phyloP scores from a whole-genome alignment of 176 grass and related monocot species.

The Otatea glauca region DNA sequence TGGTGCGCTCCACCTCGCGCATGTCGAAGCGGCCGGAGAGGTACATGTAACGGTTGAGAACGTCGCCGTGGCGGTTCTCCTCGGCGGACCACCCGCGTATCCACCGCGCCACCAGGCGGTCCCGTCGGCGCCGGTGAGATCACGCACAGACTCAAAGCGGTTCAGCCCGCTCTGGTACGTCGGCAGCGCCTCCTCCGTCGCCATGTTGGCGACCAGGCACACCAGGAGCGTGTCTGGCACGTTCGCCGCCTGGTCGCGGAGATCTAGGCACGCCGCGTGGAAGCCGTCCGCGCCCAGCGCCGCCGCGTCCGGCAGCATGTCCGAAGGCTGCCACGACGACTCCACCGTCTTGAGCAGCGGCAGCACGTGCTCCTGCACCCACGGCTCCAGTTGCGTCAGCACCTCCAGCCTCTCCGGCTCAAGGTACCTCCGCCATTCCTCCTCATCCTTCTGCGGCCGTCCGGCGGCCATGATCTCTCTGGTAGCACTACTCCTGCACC shows the following conservation, averaged over 20 bases:
- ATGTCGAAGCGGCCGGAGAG: conserved; percentile 77
- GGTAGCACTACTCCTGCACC: too few relatives aligned
- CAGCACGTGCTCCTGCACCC: conserved; percentile 34
- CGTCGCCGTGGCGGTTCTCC: conserved; percentile 85
- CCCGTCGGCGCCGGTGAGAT: conserved; percentile 62
- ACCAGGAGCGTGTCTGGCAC: conserved; percentile 70
- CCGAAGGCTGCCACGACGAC: conserved; percentile 67
- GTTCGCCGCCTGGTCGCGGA: conserved; percentile 46
- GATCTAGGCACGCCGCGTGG: conserved; percentile 41
- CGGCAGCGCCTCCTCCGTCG: conserved; percentile 87
- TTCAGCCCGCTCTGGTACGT: conserved; percentile 80
- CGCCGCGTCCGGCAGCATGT: conserved; percentile 65
- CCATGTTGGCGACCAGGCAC: conserved; percentile 79
- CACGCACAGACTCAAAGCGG: conserved; percentile 53
- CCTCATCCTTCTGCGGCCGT: too few relatives aligned
- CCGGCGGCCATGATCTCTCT: too few relatives aligned
- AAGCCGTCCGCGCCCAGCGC: conserved; percentile 49
- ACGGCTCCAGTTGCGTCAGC: too few relatives aligned
- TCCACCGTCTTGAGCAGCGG: conserved; percentile 72
- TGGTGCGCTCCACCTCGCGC: conserved; percentile 74
- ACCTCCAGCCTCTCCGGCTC: too few relatives aligned
- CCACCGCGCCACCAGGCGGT: conserved; percentile 78
- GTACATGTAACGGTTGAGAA: conserved; percentile 71
- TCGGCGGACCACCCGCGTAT: conserved; percentile 73
- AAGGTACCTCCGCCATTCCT: conserved; percentile 22